Base-by-base conservation (phyloP, 805 yeast species). In the Peterozyma xylosa region DNA sequence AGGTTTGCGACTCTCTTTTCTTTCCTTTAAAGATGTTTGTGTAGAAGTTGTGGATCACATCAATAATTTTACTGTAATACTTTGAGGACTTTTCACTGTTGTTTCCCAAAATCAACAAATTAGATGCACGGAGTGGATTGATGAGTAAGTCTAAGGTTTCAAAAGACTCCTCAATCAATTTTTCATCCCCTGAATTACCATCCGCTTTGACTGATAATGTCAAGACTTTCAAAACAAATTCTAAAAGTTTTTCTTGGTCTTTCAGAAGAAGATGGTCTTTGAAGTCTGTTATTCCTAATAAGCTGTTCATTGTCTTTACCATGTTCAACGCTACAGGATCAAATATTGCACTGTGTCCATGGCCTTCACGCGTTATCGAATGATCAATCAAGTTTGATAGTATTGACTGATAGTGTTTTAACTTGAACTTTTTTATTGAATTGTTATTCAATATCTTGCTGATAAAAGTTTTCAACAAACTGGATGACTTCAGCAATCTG, bases 401-500 rank as follows among this genome's bases (percentile, higher is more conserved):
- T 1, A 62, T 45, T 11, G 50, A 46, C n/a, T 54, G 57, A 38
- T 52, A 53, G n/a, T 57, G 57, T 42, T 52, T 57, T 37, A 55
- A 52, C 38, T 58, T 57, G 45, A 53, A 53, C 17, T 45, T 43
- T 7, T 49, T 32, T n/a, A 35, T 42, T 5, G 53, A 37, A 3
- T 48, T 40, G 18, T 40, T 45, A 9, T 42, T 30, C 14, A 53
- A 36, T 15, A 56, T 36, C 40, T 47, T 50, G 35, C 50, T 53
- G 3, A 59, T 42, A 10, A 66, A 30, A 15, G 51, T 53, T 18
- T 70, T 50, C 2, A 71, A 46, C 6, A 59, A 42, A 37, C 59
- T 62, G 6, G 68, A 60, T 1, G 64, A 68, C 14, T 50, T 53
- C 15, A 63, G 50, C 7, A 66, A 52, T 42, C 72, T 52, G 9